Conservation (phyloP, 441 rosid genomes). For the Capsella rubella region DNA sequence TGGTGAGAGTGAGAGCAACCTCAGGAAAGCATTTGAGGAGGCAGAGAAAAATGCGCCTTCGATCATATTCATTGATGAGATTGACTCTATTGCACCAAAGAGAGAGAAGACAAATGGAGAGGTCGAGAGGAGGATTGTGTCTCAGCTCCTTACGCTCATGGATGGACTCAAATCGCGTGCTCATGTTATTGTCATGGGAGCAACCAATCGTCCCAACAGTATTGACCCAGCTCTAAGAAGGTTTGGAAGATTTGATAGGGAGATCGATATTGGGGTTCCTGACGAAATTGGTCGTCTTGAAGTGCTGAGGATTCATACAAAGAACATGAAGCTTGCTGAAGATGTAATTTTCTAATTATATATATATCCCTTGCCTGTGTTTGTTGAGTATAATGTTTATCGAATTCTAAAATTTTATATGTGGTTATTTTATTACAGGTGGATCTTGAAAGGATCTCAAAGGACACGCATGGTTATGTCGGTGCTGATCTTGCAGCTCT, state of each 20-base stretch:
- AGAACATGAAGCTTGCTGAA: constrained; percentile 55
- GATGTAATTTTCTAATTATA: constrained; percentile 39
- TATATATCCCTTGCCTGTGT: constrained; percentile 11
- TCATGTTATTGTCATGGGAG: constrained; percentile 56
- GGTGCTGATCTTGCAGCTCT: constrained; percentile 71
- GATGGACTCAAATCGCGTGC: constrained; percentile 52
- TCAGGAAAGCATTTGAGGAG: constrained; percentile 53
- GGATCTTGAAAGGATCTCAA: constrained; percentile 62
- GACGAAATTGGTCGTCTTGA: constrained; percentile 56
- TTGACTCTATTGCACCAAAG: constrained; percentile 54
- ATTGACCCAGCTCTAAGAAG: constrained; percentile 54
- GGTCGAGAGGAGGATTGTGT: constrained; percentile 53
- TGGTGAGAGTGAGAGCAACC: constrained; percentile 56
- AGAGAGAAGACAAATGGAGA: constrained; percentile 55
- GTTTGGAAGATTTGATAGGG: constrained; percentile 57
- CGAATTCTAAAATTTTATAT: constrained; percentile 22
- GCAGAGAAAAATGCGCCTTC: constrained; percentile 53
- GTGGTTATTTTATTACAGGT: constrained; percentile 47
- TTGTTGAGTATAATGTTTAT: constrained; percentile 9
- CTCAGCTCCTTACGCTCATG: constrained; percentile 54
- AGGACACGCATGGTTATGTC: constrained; percentile 65
- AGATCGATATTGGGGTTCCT: constrained; percentile 52
- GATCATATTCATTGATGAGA: constrained; percentile 49
- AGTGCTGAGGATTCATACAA: constrained; percentile 53
- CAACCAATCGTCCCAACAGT: constrained; percentile 53